Percentiles rank a stretch among this genome's conserved stretches.
Conservation (phyloP, 306 rosid species). For the Sesbania bispinosa region DNA sequence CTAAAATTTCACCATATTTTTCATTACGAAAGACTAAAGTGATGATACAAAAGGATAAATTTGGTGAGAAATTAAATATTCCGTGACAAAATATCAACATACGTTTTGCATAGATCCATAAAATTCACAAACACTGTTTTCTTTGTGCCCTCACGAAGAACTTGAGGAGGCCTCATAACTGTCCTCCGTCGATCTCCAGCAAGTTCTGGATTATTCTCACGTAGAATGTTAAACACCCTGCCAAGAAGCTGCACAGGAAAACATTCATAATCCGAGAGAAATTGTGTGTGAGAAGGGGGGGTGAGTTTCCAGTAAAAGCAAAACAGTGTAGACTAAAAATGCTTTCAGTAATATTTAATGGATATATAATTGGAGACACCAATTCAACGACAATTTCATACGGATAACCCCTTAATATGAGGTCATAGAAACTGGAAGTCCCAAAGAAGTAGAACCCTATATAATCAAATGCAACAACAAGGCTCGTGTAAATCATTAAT, state of each 20-base stretch:
- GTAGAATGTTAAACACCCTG: conserved; percentile 85
- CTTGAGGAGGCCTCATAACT: conserved; percentile 99
- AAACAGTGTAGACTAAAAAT: background rate
- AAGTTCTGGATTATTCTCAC: conserved; percentile 94
- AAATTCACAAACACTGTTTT: conserved; percentile 95
- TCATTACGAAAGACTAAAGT: too few relatives aligned
- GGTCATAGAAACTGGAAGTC: background rate
- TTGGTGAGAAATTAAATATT: too few relatives aligned
- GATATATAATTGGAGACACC: background rate
- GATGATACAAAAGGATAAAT: too few relatives aligned
- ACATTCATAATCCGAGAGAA: background rate
- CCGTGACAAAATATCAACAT: conserved; percentile 13
- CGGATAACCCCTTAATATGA: background rate
- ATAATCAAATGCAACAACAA: background rate
- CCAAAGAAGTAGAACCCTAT: background rate
- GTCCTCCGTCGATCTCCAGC: conserved; percentile 90
- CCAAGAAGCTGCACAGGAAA: conserved; percentile 72
- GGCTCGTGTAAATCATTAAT: background rate
- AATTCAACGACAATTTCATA: background rate
- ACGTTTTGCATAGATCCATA: conserved; percentile 95
- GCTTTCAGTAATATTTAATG: background rate
- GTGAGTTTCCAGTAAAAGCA: background rate
- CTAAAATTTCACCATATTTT: too few relatives aligned
- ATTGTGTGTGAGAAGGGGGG: background rate
- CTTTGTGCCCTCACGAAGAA: conserved; percentile 98